Evolutionary conservation across 148 eudicot species (phyloP).

Genomic region (Mesembryanthemum crystallinum): DNA sequence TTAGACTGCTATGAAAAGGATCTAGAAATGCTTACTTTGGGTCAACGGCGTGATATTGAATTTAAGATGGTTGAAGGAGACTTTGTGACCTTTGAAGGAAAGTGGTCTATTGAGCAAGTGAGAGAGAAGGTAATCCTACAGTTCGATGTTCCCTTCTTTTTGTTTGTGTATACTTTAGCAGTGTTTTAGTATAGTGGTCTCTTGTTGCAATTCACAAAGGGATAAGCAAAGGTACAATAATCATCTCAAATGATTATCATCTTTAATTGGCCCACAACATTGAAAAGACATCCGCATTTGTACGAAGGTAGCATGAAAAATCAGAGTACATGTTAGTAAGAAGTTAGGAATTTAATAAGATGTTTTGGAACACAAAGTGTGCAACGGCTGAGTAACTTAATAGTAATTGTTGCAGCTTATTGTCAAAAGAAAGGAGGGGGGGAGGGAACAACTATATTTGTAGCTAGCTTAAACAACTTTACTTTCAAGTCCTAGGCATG

Average conservation of each 20-base stretch:
- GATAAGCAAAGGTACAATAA: neutral
- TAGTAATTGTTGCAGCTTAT: too few species aligned
- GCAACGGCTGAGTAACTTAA: too few species aligned
- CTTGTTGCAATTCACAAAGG: neutral
- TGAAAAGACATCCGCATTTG: too few species aligned
- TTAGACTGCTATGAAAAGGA: conserved; percentile 70
- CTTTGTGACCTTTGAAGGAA: conserved; percentile 65
- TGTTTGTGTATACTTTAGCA: neutral
- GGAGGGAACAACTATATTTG: neutral
- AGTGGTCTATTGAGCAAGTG: conserved; percentile 77
- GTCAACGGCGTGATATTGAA: conserved; percentile 61
- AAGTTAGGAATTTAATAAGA: too few species aligned
- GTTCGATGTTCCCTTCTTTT: neutral
- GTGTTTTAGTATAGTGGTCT: neutral
- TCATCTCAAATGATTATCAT: too few species aligned
- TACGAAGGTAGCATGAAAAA: too few species aligned
- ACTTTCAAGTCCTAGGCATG: neutral
- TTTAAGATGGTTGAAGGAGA: conserved; percentile 86
- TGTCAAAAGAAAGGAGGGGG: too few species aligned
- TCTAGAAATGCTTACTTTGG: conserved; percentile 43
- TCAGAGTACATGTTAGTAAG: too few species aligned
- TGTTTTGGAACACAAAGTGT: too few species aligned
- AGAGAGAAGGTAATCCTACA: neutral
- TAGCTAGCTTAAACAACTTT: too few species aligned
- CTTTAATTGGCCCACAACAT: too few species aligned